phyloP scores from a whole-genome alignment of 179 eudicot genomes.

The Sideroxylon spinosum region DNA sequence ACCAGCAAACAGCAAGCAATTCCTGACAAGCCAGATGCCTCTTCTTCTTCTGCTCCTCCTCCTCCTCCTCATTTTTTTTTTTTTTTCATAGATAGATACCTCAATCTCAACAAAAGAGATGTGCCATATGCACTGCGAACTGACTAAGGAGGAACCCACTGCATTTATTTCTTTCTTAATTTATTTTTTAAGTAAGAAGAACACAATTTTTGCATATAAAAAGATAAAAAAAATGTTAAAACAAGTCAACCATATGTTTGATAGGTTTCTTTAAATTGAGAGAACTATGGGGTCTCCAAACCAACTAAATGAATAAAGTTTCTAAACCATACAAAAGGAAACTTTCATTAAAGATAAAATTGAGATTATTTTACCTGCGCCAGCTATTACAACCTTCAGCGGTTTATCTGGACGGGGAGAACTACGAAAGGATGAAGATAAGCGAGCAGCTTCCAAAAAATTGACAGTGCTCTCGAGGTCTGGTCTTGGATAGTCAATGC shows the following conservation, averaged over 20 bases:
- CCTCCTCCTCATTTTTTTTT: no score
- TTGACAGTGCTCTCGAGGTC: conserved; percentile 78
- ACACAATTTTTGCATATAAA: background rate
- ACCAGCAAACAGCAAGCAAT: background rate
- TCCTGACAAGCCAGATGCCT: background rate
- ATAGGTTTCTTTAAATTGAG: background rate
- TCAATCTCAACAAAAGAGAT: background rate
- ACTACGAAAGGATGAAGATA: conserved; percentile 72
- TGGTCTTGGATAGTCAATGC: conserved; percentile 95
- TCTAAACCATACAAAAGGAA: background rate
- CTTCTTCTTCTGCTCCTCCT: no score
- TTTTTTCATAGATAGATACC: background rate
- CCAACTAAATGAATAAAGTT: background rate
- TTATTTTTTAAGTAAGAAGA: background rate
- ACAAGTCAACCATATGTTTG: background rate
- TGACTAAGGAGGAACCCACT: background rate
- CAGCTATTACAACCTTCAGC: conserved; percentile 76
- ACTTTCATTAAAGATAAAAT: background rate
- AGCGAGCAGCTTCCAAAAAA: conserved; percentile 81
- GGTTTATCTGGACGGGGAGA: conserved; percentile 77
- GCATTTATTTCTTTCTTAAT: background rate
- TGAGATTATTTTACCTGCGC: conserved; percentile 62
- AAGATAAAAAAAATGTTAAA: background rate
- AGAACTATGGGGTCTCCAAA: background rate
- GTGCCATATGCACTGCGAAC: background rate